Evolutionary conservation across 495 filamentous ascomycete species (phyloP).

Genomic region (Sporormia fimetaria): DNA sequence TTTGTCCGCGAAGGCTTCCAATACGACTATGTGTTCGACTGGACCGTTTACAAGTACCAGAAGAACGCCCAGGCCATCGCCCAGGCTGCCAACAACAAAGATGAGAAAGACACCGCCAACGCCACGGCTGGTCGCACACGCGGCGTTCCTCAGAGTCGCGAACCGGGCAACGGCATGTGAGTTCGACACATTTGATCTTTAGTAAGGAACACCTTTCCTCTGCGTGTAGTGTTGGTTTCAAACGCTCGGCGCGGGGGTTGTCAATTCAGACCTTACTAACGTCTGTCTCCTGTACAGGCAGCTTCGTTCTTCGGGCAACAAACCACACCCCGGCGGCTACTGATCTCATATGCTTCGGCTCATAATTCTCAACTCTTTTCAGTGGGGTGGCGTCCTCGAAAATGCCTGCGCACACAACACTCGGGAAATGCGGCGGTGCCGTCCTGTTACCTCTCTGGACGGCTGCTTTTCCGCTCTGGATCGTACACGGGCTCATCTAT

Average conservation of each 20-base stretch:
- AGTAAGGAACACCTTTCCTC: constrained; percentile 84
- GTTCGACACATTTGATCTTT: constrained; percentile 77
- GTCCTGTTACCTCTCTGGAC: constrained; percentile 22
- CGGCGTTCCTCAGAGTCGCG: too few relatives aligned
- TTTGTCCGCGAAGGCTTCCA: constrained; percentile 99
- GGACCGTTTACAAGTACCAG: constrained; percentile 99
- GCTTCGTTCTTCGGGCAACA: constrained; percentile 33
- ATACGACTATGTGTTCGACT: constrained; percentile 99
- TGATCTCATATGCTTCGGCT: constrained; percentile 28
- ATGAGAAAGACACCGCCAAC: constrained; percentile 56
- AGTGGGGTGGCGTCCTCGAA: constrained; percentile 8
- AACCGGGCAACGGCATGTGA: constrained; percentile 94
- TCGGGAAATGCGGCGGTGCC: constrained; percentile 31
- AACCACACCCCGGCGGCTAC: constrained; percentile 28
- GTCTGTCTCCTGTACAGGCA: constrained; percentile 29
- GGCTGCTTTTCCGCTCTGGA: constrained; percentile 17
- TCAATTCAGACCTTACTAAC: constrained; percentile 34
- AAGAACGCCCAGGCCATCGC: constrained; percentile 93
- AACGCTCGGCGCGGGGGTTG: constrained; percentile 66
- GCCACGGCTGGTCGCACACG: constrained; percentile 49
- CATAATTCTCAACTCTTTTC: constrained; percentile 23
- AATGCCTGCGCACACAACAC: constrained; percentile 12
- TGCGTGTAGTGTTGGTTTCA: constrained; percentile 67
- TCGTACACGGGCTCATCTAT: constrained; percentile 20
- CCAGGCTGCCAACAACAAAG: constrained; percentile 51